Evolutionary conservation across 2,329 filamentous ascomycete species (phyloP).

Genomic region (Xenosphaeropsis pyriputrescens): DNA sequence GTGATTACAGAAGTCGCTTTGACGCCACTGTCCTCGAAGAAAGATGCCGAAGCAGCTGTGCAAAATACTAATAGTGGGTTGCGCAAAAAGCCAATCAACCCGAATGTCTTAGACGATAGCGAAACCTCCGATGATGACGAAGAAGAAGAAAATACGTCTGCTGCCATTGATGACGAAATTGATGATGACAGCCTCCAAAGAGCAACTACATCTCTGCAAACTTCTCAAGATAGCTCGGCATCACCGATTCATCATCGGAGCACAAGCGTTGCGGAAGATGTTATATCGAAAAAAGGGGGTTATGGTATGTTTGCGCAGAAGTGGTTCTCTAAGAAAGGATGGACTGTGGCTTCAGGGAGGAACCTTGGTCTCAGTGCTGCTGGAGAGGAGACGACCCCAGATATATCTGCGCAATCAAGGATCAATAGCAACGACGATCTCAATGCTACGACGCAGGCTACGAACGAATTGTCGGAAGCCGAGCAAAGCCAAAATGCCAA

Average conservation of each 20-base stretch:
- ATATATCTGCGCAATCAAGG: too few relatives aligned
- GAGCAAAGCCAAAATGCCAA: neutral
- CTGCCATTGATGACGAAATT: constrained; percentile 23
- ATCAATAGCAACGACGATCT: constrained; percentile 5
- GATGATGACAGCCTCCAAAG: constrained; percentile 17
- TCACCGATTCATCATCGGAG: constrained; percentile 10
- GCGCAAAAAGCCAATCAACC: constrained; percentile 20
- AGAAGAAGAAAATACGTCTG: constrained; percentile 22
- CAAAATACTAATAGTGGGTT: constrained; percentile 36
- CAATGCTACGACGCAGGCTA: too few relatives aligned
- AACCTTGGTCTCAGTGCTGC: constrained; percentile 50
- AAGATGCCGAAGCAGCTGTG: constrained; percentile 62
- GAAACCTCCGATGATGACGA: constrained; percentile 34
- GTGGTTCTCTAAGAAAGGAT: constrained; percentile 81
- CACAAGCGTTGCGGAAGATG: constrained; percentile 72
- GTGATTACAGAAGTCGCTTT: constrained; percentile 78
- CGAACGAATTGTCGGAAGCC: neutral
- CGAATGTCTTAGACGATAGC: constrained; percentile 16
- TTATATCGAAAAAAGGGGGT: constrained; percentile 66
- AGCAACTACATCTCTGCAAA: neutral
- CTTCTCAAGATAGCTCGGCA: neutral
- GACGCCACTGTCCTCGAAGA: constrained; percentile 70
- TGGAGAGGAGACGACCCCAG: constrained; percentile 10
- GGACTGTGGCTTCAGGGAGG: constrained; percentile 57
- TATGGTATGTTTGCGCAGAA: constrained; percentile 82